Percentiles rank a stretch among this genome's conserved stretches.
These are phyloP conservation scores for Ophiobolus disseminans DNA, from an alignment of 2,329 filamentous ascomycete species.

Conservation along the genomic window DNA sequence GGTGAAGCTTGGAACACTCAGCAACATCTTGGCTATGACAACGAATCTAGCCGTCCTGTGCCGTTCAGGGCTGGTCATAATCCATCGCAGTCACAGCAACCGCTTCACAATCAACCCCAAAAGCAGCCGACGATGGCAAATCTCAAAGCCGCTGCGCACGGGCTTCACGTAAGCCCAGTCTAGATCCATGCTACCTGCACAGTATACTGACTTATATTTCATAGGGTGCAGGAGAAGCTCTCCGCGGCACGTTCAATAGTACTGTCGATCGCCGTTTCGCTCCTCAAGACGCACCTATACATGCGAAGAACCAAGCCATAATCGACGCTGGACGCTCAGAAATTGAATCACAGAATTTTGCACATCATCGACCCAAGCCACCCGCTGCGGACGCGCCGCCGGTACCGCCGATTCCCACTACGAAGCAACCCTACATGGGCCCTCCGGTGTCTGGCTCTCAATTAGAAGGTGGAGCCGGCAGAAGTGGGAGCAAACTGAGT, in stretches of 20 bases:
- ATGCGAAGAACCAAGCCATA: slow-evolving; percentile 42
- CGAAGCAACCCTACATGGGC: slow-evolving; percentile 22
- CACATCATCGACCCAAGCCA: slow-evolving; percentile 16
- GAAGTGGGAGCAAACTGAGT: slow-evolving; percentile 36
- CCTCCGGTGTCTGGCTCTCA: slow-evolving; percentile 34
- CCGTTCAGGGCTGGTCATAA: slow-evolving; percentile 32
- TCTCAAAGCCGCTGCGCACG: slow-evolving; percentile 42
- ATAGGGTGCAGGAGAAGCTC: slow-evolving; percentile 46
- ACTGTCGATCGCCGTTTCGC: slow-evolving; percentile 41
- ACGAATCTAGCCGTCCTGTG: slow-evolving; percentile 25
- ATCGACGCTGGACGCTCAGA: slow-evolving; percentile 42
- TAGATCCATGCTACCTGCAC: background rate
- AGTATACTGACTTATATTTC: slow-evolving; percentile 4
- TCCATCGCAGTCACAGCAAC: slow-evolving; percentile 3
- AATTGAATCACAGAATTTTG: slow-evolving; percentile 34
- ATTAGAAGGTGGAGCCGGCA: slow-evolving; percentile 24
- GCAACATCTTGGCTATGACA: slow-evolving; percentile 12
- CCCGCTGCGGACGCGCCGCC: slow-evolving; percentile 16
- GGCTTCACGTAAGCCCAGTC: slow-evolving; percentile 41
- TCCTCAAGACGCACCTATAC: slow-evolving; percentile 29
- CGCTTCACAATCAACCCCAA: slow-evolving; percentile 11
- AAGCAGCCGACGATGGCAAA: slow-evolving; percentile 43
- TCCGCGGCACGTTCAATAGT: slow-evolving; percentile 45
- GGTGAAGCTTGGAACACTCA: slow-evolving; percentile 8
- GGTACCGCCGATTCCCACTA: slow-evolving; percentile 15